phyloP scores from a whole-genome alignment of 2,329 filamentous ascomycete species.

The Xylariales sp. region DNA sequence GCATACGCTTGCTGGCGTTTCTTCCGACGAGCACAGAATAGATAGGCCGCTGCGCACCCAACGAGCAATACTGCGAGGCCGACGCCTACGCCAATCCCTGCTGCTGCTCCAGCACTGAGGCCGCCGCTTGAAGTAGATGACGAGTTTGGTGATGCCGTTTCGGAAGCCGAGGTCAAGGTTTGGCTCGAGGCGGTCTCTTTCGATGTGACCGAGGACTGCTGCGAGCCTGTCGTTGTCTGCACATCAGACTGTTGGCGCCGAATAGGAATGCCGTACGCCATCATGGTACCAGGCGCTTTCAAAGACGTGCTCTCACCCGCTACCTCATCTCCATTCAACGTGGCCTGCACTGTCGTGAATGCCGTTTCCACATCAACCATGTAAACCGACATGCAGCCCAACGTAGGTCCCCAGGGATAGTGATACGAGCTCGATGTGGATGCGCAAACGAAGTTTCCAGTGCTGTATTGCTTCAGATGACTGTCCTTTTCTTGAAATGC shows the following conservation, averaged over 20 bases:
- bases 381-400: slow-evolving; percentile 14
- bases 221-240: not conserved
- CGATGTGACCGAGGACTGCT: not conserved
- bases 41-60: not conserved
- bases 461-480: slow-evolving; percentile 8
- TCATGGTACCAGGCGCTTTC: slow-evolving; percentile 12
- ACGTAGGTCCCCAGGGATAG: slow-evolving; percentile 13
- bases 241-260: slow-evolving; percentile 3
- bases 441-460: slow-evolving; percentile 14
- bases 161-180: not conserved
- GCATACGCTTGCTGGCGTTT: too few species aligned
- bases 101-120: not conserved
- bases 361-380: slow-evolving; percentile 8
- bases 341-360: slow-evolving; percentile 15
- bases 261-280: slow-evolving; percentile 15
- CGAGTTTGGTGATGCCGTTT: not conserved
- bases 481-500: not conserved
- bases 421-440: slow-evolving; percentile 13
- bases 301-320: slow-evolving; percentile 7
- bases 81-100: not conserved
- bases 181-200: not conserved
- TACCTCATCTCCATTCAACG: slow-evolving; percentile 10
- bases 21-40: not conserved
- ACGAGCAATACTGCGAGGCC: not conserved
- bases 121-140: not conserved